phyloP scores from a whole-genome alignment of 805 yeast species.

The Metschnikowia cubensis region DNA sequence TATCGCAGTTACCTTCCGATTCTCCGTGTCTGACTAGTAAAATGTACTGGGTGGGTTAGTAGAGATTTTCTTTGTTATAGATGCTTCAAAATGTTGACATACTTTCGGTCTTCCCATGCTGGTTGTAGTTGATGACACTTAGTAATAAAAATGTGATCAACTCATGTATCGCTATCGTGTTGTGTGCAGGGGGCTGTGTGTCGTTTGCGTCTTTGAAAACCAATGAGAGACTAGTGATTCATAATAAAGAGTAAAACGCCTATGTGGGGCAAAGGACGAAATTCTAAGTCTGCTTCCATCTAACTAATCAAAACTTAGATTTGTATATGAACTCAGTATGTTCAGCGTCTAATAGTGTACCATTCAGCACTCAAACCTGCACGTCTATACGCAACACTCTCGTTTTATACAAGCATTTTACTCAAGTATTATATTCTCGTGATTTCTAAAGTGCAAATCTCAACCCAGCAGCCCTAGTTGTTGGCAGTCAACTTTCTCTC shows the following conservation, averaged over 20 bases:
- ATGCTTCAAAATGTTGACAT: slow-evolving; percentile 14
- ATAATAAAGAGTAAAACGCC: not conserved
- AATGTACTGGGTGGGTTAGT: slow-evolving; percentile 47
- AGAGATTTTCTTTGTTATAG: not conserved
- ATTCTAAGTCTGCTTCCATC: too few relatives aligned
- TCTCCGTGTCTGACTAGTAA: slow-evolving; percentile 88
- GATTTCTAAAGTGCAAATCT: slow-evolving; percentile 8
- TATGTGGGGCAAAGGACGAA: too few relatives aligned
- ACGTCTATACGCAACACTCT: not conserved
- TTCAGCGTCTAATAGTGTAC: not conserved
- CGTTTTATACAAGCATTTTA: not conserved
- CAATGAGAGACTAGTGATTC: not conserved
- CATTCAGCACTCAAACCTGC: not conserved
- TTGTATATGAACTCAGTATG: too few relatives aligned
- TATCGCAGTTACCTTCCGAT: slow-evolving; percentile 85
- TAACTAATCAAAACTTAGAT: too few relatives aligned
- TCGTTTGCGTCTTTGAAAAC: not conserved
- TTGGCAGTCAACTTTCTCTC: slow-evolving; percentile 46
- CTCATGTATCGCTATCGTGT: not conserved
- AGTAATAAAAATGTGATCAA: not conserved
- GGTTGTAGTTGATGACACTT: not conserved
- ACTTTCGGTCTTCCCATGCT: slow-evolving; percentile 33
- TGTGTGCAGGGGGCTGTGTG: not conserved
- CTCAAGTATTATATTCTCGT: slow-evolving; percentile 1
- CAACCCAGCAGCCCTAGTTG: slow-evolving; percentile 9